Conservation (phyloP, 2,329 filamentous ascomycete genomes). For the Paecilomyces sp. region DNA sequence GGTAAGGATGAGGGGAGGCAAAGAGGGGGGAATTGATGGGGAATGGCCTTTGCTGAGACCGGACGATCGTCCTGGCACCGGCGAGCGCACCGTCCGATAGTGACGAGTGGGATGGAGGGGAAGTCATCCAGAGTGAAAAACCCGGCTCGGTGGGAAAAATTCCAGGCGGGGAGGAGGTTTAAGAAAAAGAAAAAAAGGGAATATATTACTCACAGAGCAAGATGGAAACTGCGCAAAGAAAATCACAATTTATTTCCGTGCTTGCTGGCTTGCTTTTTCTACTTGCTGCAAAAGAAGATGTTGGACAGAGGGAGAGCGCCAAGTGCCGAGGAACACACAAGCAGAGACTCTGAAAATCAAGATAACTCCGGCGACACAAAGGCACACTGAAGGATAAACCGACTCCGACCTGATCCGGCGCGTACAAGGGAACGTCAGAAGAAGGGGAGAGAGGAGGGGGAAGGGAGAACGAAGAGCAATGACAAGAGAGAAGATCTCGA, state of each 20-base stretch:
- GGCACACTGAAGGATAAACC: conserved; percentile 17
- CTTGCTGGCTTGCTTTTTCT: conserved; percentile 1
- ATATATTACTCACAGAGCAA: conserved; percentile 1
- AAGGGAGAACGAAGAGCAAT: conserved; percentile 5
- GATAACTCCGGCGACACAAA: conserved; percentile 20
- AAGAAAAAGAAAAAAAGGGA: conserved; percentile 1
- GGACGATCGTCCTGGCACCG: neutral
- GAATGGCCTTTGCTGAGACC: neutral
- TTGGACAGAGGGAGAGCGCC: conserved; percentile 13
- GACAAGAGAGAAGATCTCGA: conserved; percentile 2
- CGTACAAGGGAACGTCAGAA: conserved; percentile 12
- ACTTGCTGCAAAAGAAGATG: conserved; percentile 11
- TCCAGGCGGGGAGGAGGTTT: neutral
- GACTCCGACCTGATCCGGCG: conserved; percentile 22
- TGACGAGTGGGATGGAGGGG: neutral
- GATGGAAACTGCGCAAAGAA: neutral
- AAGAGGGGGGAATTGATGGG: neutral
- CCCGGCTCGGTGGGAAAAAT: neutral
- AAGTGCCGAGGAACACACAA: conserved; percentile 13
- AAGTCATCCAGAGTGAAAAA: neutral
- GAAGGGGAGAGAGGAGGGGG: conserved; percentile 9
- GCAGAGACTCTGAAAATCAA: conserved; percentile 14
- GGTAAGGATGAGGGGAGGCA: neutral
- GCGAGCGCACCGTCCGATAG: neutral
- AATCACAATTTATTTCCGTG: neutral